phyloP scores from a whole-genome alignment of 495 filamentous ascomycete genomes.

The Xylaria intraflava region DNA sequence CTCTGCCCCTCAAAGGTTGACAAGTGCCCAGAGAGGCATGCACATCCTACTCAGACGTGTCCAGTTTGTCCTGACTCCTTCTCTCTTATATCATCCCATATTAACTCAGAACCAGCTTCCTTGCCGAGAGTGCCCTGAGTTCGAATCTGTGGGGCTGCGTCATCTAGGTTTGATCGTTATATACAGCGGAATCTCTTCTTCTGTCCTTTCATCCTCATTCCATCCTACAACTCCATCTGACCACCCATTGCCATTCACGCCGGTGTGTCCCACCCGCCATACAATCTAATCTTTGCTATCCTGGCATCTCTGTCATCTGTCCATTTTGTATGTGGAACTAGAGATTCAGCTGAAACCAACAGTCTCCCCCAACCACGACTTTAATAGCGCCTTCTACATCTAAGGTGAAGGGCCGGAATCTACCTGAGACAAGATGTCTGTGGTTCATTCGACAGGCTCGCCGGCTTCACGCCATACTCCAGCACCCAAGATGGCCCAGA shows the following conservation, averaged over 20 bases:
- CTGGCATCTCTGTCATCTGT: slow-evolving; percentile 26
- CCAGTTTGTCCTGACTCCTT: background rate
- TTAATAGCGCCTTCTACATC: slow-evolving; percentile 8
- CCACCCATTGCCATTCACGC: slow-evolving; percentile 4
- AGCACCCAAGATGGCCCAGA: slow-evolving; percentile 28
- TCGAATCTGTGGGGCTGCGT: background rate
- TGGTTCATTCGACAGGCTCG: slow-evolving; percentile 40
- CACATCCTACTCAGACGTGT: background rate
- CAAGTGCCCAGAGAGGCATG: background rate
- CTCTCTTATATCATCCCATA: slow-evolving; percentile 15
- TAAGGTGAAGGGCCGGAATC: slow-evolving; percentile 8
- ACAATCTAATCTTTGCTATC: slow-evolving; percentile 22
- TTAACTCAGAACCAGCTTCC: slow-evolving; percentile 14
- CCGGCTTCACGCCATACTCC: slow-evolving; percentile 37
- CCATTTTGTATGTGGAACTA: slow-evolving; percentile 19
- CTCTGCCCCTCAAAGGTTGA: background rate
- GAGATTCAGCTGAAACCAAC: slow-evolving; percentile 13
- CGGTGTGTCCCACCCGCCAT: slow-evolving; percentile 7
- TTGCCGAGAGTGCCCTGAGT: background rate
- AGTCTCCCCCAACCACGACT: background rate
- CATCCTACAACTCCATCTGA: slow-evolving; percentile 6
- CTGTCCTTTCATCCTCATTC: slow-evolving; percentile 8
- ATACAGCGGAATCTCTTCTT: background rate
- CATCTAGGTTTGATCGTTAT: background rate
- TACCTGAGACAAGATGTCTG: slow-evolving; percentile 36